These are phyloP conservation scores for Aquilaria agallochum DNA, from an alignment of 441 rosid species.

Conservation along the genomic window DNA sequence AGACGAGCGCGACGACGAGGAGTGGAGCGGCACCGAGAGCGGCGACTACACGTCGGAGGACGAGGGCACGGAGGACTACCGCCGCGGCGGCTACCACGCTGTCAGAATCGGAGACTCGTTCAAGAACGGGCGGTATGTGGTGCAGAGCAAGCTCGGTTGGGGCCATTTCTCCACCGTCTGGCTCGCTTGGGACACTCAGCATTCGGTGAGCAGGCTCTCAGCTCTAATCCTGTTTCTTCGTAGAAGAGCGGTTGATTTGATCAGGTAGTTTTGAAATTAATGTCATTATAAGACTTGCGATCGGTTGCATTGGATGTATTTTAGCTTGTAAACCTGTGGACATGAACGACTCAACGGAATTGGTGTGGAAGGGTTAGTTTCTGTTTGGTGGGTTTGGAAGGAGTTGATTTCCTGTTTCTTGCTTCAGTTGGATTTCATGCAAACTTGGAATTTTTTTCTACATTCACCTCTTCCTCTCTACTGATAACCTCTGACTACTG, in stretches of 20 bases:
- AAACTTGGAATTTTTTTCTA: not conserved
- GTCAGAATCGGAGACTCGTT: conserved; percentile 59
- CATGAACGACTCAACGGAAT: conserved; percentile 20
- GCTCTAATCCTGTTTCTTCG: too few relatives aligned
- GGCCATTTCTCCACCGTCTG: conserved; percentile 86
- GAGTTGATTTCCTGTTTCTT: conserved; percentile 81
- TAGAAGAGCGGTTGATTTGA: not conserved
- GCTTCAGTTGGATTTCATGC: conserved; percentile 57
- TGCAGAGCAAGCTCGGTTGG: conserved; percentile 79
- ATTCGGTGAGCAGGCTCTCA: conserved; percentile 27
- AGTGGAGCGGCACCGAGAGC: conserved; percentile 40
- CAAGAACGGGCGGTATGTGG: conserved; percentile 63
- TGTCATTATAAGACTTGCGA: conserved; percentile 18
- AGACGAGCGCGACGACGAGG: conserved; percentile 35
- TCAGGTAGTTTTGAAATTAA: too few relatives aligned
- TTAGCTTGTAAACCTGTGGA: too few relatives aligned
- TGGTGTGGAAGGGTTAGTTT: too few relatives aligned
- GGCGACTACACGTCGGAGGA: conserved; percentile 67
- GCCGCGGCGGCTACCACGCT: conserved; percentile 68
- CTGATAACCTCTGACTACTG: too few relatives aligned
- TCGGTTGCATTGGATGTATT: conserved; percentile 35
- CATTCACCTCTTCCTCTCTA: conserved; percentile 18
- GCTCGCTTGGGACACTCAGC: conserved; percentile 68
- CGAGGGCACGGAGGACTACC: conserved; percentile 73
- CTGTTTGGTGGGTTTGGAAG: conserved; percentile 48